These are phyloP conservation scores for Lactarius quietus DNA, from an alignment of 768 basidiomycete species.

Conservation along the genomic window DNA sequence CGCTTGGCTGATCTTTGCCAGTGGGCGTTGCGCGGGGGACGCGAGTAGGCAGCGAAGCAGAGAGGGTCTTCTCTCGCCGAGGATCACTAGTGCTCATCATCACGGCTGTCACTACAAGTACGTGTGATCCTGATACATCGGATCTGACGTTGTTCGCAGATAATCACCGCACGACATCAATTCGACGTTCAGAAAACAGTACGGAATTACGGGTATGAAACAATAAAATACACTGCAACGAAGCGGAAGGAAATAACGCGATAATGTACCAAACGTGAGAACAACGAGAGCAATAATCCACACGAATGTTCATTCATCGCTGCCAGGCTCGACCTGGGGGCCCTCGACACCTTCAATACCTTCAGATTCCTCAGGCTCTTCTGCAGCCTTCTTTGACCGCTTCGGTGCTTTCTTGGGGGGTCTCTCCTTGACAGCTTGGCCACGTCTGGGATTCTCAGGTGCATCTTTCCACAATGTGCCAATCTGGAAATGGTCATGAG, in stretches of 20 bases:
- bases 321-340: conserved; percentile 22
- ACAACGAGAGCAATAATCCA: neutral
- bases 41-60: neutral
- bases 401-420: conserved; percentile 40
- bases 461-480: conserved; percentile 54
- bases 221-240: conserved; percentile 9
- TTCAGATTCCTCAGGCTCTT: neutral
- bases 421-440: conserved; percentile 46
- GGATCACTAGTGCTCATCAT: neutral
- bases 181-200: neutral
- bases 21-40: neutral
- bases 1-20: no score
- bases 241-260: neutral
- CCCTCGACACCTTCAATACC: conserved; percentile 8
- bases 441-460: conserved; percentile 62
- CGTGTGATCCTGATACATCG: no score
- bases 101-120: neutral
- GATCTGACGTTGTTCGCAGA: neutral
- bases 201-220: conserved; percentile 9
- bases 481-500: conserved; percentile 39
- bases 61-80: neutral
- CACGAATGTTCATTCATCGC: conserved; percentile 24
- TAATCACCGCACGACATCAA: neutral
- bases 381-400: conserved; percentile 16
- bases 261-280: conserved; percentile 5